A percentile compares a stretch with the other conserved stretches of the same genome.
These are phyloP conservation scores for Pseudomassariella vexata DNA, from an alignment of 2,329 filamentous ascomycete genomes.

Conservation along the genomic window DNA sequence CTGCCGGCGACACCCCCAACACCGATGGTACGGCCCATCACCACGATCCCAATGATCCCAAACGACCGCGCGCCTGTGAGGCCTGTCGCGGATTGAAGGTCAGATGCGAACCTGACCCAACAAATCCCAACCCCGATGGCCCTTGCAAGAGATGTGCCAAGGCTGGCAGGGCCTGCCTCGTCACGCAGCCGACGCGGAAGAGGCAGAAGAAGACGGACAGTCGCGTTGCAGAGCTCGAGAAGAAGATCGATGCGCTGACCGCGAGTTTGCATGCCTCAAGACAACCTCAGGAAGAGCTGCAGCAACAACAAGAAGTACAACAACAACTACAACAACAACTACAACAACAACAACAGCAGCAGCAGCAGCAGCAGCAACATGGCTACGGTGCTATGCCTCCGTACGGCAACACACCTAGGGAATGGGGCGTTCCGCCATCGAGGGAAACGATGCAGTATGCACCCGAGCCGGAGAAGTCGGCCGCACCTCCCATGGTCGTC, in stretches of 20 bases:
- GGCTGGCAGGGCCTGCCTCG: slow-evolving; percentile 69
- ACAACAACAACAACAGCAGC: too few relatives aligned
- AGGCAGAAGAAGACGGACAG: slow-evolving; percentile 89
- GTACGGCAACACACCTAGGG: slow-evolving; percentile 7
- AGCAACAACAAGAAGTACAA: not conserved
- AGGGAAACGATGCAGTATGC: slow-evolving; percentile 10
- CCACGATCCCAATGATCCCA: slow-evolving; percentile 42
- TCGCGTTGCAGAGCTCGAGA: slow-evolving; percentile 82
- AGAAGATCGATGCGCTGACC: slow-evolving; percentile 85
- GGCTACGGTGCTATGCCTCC: too few relatives aligned
- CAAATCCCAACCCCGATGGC: slow-evolving; percentile 52
- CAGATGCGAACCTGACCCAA: slow-evolving; percentile 72
- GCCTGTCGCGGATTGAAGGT: slow-evolving; percentile 74
- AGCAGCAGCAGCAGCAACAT: too few relatives aligned
- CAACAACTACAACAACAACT: too few relatives aligned
- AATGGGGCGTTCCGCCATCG: slow-evolving; percentile 17
- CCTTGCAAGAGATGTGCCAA: slow-evolving; percentile 74
- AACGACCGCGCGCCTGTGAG: slow-evolving; percentile 68
- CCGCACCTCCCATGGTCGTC: slow-evolving; percentile 12
- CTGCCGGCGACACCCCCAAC: slow-evolving; percentile 12
- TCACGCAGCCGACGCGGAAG: slow-evolving; percentile 70
- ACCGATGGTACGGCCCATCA: slow-evolving; percentile 9
- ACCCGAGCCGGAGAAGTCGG: slow-evolving; percentile 11
- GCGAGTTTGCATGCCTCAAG: slow-evolving; percentile 63
- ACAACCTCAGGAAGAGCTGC: slow-evolving; percentile 1